Evolutionary conservation across 192 early-diverging fungal species (phyloP), one percentile per base, ranked within the genome.

Genomic region (Coemansia sp.): DNA sequence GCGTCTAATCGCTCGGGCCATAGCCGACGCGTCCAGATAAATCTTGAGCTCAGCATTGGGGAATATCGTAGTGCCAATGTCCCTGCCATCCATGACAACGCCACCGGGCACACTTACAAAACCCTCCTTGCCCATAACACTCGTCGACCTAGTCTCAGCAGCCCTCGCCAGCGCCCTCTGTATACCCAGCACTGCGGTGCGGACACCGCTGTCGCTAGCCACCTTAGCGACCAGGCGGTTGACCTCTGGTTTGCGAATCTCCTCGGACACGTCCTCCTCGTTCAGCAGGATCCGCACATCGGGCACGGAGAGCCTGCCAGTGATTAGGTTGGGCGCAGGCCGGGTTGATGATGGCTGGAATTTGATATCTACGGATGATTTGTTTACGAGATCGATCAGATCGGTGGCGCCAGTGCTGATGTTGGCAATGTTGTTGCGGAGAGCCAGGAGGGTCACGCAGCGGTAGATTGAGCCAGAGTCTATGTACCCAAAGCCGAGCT

Each of bases 71-170:
- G 91, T 89, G 9, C 92, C 91, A 57, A 92, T 90, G 70, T 94
- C 92, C 0, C 92, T 72, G 6, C 92, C 92, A 71, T 94, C 92
- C 89, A 94, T 93, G 11, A 94, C 90, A 35, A 91, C 63, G n/a
- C 91, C 91, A 1, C 58, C 63, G 55, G 59, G 55, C 33, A 38
- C 26, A 1, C 26, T 42, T 10, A 66, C 36, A 1, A 23, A 9
- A 9, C 36, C 51, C 2, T 57, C 43, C 28, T 40, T 40, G n/a
- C 13, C 26, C 21, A 8, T 37, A 5, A 38, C 26, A 9, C 20
- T 9, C 7, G 58, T 63, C 24, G 68, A 43, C 43, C 55, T 74
- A 4, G 67, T 46, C 28, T 79, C 63, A 0, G 80, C 72, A 16
- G 56, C 66, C 2, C 61, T 66, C 0, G 87, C 91, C 39, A 89